These are phyloP conservation scores for Coriaria nepalensis DNA, from an alignment of 306 rosid genomes.

Conservation along the genomic window DNA sequence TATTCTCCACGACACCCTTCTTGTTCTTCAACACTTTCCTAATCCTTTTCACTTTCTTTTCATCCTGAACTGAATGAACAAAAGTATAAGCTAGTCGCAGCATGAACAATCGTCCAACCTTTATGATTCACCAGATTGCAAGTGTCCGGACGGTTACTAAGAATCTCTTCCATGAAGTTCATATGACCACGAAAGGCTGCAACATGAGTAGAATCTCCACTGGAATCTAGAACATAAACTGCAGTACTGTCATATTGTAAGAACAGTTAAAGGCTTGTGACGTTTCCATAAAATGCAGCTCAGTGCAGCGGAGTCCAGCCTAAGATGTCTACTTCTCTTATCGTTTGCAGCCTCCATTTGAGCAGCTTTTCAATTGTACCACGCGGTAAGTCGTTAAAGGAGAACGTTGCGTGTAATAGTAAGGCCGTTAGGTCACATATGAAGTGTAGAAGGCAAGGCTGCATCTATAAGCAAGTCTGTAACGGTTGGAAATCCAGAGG, in stretches of 20 bases:
- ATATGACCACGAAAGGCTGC: constrained; percentile 6
- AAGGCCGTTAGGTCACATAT: constrained; percentile 3
- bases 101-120: constrained; percentile 4
- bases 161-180: background rate
- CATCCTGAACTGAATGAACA: too few species aligned
- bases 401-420: background rate
- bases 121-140: background rate
- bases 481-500: background rate
- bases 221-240: background rate
- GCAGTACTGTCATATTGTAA: background rate
- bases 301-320: constrained; percentile 4
- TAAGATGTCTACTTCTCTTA: background rate
- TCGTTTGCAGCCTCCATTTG: background rate
- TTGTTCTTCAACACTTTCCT: too few species aligned
- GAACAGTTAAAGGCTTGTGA: background rate
- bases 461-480: background rate
- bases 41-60: too few species aligned
- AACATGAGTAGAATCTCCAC: background rate
- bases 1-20: too few species aligned
- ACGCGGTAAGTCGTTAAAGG: background rate
- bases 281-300: constrained; percentile 2
- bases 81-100: background rate
- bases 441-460: background rate
- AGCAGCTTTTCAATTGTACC: background rate
- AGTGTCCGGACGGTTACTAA: background rate